These are phyloP conservation scores for Rhizopogon sp. DNA, from an alignment of 768 basidiomycete genomes.

Conservation along the genomic window DNA sequence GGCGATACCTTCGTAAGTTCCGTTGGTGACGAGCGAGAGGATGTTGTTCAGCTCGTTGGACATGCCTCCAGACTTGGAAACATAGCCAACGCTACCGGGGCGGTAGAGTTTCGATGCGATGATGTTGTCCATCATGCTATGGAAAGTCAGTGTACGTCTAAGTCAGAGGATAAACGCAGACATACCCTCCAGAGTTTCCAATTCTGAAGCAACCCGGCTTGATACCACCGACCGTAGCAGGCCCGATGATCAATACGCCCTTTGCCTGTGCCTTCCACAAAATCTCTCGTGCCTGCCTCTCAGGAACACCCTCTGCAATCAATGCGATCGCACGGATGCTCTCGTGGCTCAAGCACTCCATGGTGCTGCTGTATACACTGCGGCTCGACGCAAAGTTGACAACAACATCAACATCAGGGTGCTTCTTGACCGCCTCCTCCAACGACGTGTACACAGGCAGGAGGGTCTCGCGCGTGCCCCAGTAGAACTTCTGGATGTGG, in stretches of 20 bases:
- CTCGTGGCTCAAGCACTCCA: conserved; percentile 74
- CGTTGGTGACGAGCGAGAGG: conserved; percentile 92
- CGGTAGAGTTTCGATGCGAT: conserved; percentile 98
- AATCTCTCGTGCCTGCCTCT: conserved; percentile 95
- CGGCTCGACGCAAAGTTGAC: conserved; percentile 97
- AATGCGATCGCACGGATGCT: conserved; percentile 63
- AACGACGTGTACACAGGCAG: conserved; percentile 95
- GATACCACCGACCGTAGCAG: conserved; percentile 98
- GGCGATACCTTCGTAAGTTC: conserved; percentile 99
- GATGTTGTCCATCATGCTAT: conserved; percentile 99
- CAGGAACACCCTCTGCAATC: conserved; percentile 99
- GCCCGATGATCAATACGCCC: conserved; percentile 89
- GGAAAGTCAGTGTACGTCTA: not conserved
- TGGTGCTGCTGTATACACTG: conserved; percentile 90
- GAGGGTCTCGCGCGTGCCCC: conserved; percentile 99
- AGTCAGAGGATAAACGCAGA: conserved; percentile 4
- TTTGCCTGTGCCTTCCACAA: conserved; percentile 83
- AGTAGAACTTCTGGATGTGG: conserved; percentile 99
- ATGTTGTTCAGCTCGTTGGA: conserved; percentile 99
- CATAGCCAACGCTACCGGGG: conserved; percentile 94
- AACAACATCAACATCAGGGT: conserved; percentile 93
- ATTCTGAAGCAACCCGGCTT: conserved; percentile 99
- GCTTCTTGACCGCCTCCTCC: conserved; percentile 88
- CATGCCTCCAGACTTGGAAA: conserved; percentile 99
- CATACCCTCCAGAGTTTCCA: conserved; percentile 95